Percentiles rank a stretch among this genome's conserved stretches.
Evolutionary conservation across 176 grass and related monocot species (phyloP).

Genomic region (Zizania latifolia): DNA sequence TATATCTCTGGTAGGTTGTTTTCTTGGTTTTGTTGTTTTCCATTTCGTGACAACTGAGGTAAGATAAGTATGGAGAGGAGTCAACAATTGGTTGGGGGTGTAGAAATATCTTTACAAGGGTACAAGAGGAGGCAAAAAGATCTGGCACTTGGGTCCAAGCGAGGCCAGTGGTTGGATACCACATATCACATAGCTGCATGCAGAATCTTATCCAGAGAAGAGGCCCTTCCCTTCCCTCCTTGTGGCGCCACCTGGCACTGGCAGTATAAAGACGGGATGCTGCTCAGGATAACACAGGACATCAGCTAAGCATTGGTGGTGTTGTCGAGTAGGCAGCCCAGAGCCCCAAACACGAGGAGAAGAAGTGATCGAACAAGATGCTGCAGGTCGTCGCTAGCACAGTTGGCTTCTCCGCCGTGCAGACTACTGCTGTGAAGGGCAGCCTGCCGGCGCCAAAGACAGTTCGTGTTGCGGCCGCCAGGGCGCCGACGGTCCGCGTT

Average conservation of each 20-base stretch:
- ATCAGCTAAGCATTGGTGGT: not conserved
- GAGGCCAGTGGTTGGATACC: no score
- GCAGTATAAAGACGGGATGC: no score
- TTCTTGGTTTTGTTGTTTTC: not conserved
- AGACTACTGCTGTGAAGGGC: not conserved
- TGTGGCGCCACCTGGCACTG: no score
- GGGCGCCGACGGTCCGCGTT: not conserved
- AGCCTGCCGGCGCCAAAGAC: not conserved
- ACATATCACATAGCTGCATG: no score
- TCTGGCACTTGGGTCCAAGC: not conserved
- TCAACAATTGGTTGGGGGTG: no score
- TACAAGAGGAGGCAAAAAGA: not conserved
- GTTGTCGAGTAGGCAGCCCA: no score
- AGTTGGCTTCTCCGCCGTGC: conserved; percentile 10
- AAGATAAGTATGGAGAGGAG: conserved; percentile 10
- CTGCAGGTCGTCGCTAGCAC: conserved; percentile 5
- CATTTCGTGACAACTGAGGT: not conserved
- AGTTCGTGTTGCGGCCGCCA: not conserved
- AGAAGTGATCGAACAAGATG: not conserved
- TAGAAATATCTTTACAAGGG: conserved; percentile 34
- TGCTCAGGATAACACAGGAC: no score
- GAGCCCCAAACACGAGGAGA: not conserved
- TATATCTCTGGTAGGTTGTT: conserved; percentile 8
- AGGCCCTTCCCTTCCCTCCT: no score
- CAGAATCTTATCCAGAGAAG: no score